Evolutionary conservation across 73 alveolate species (phyloP).

Genomic region (Tetrahymena elliotti): DNA sequence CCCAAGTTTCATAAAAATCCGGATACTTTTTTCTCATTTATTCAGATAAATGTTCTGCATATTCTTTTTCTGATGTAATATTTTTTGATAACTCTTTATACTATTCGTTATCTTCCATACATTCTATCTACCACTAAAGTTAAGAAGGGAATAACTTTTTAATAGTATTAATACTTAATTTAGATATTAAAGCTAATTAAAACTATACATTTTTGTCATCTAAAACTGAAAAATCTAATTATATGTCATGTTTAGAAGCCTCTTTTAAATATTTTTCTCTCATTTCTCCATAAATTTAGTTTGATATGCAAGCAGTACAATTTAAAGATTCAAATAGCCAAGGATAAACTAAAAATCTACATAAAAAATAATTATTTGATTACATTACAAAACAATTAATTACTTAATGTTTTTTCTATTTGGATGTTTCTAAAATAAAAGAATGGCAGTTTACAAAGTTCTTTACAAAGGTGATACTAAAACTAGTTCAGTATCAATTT

Average conservation of each 20-base stretch:
- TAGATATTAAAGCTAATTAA: background rate
- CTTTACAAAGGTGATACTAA: background rate
- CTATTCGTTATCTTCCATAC: background rate
- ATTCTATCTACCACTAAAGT: background rate
- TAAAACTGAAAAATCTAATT: background rate
- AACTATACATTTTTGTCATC: background rate
- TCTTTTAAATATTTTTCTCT: background rate
- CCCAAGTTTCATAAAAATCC: background rate
- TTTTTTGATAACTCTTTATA: background rate
- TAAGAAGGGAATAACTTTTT: background rate
- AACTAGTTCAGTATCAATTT: background rate
- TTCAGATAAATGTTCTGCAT: background rate
- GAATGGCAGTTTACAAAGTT: background rate
- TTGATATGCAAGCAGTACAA: background rate
- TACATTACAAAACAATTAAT: background rate
- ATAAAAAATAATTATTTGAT: background rate
- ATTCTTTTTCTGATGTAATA: background rate
- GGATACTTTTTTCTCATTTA: background rate
- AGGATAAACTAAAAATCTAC: background rate
- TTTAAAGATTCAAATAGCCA: background rate
- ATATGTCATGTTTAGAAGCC: background rate
- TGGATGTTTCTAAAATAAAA: background rate
- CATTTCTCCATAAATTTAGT: background rate
- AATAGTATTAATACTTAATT: background rate
- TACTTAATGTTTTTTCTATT: background rate